These are phyloP conservation scores for Carex scoparia DNA, from an alignment of 176 grass and related monocot genomes.

Conservation along the genomic window DNA sequence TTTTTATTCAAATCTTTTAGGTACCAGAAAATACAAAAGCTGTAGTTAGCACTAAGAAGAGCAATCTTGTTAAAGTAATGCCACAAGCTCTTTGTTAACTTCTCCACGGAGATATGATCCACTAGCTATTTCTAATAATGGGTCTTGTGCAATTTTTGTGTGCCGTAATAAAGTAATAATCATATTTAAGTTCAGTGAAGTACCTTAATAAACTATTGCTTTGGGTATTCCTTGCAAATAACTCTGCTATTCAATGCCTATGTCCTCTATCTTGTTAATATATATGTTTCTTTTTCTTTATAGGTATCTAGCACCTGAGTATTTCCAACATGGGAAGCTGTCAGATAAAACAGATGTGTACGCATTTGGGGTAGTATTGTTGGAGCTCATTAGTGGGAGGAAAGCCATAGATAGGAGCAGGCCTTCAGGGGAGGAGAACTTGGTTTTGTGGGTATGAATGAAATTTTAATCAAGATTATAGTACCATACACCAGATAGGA, in stretches of 20 bases:
- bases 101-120: not conserved
- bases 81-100: not conserved
- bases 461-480: not conserved
- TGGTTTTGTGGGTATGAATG: slow-evolving; percentile 42
- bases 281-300: slow-evolving; percentile 8
- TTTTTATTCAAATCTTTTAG: not conserved
- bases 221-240: not conserved
- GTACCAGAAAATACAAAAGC: not conserved
- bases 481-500: not conserved
- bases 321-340: slow-evolving; percentile 50
- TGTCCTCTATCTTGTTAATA: not conserved
- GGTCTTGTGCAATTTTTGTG: not conserved
- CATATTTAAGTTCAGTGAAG: not conserved
- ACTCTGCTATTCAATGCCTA: not conserved
- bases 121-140: not conserved
- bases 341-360: slow-evolving; percentile 58
- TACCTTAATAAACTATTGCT: slow-evolving; percentile 8
- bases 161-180: not conserved
- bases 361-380: slow-evolving; percentile 39
- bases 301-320: slow-evolving; percentile 53
- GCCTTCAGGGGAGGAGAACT: slow-evolving; percentile 44
- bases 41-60: not conserved
- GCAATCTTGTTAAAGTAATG: not conserved
- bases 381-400: slow-evolving; percentile 48
- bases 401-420: slow-evolving; percentile 42